These are phyloP conservation scores for Colletotrichum horii DNA, from an alignment of 2,329 filamentous ascomycete species.

Conservation along the genomic window DNA sequence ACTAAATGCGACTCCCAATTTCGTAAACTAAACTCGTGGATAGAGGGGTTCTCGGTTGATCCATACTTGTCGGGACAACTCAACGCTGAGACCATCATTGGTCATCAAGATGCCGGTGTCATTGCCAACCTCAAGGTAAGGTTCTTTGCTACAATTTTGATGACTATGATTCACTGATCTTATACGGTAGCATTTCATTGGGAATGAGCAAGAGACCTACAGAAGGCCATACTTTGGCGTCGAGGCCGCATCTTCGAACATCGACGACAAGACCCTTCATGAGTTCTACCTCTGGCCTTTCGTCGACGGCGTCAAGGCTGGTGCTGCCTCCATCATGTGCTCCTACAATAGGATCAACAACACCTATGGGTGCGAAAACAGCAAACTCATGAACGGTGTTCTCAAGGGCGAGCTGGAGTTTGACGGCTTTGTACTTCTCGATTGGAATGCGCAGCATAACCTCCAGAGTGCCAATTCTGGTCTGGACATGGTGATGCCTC, in stretches of 20 bases:
- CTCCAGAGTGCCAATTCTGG: conserved; percentile 67
- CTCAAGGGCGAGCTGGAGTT: conserved; percentile 67
- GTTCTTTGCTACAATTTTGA: too few relatives aligned
- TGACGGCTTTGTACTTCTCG: conserved; percentile 37
- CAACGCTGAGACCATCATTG: conserved; percentile 56
- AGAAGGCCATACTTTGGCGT: conserved; percentile 57
- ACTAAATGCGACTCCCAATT: background rate
- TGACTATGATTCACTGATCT: background rate
- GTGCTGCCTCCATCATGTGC: conserved; percentile 63
- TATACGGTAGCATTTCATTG: conserved; percentile 65
- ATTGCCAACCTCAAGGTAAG: conserved; percentile 62
- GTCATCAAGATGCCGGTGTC: conserved; percentile 51
- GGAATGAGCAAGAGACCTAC: conserved; percentile 77
- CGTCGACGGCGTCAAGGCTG: conserved; percentile 68
- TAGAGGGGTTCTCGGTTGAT: conserved; percentile 48
- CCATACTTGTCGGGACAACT: conserved; percentile 60
- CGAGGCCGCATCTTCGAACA: conserved; percentile 59
- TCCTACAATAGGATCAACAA: conserved; percentile 76
- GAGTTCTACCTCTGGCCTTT: conserved; percentile 75
- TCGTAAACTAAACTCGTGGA: background rate
- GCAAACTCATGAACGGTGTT: conserved; percentile 69
- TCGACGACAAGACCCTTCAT: conserved; percentile 66
- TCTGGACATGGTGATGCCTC: conserved; percentile 75
- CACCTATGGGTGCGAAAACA: conserved; percentile 74
- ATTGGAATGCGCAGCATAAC: conserved; percentile 73